phyloP scores from a whole-genome alignment of 495 filamentous ascomycete species.

The Symbiotaphrina buchneri region DNA sequence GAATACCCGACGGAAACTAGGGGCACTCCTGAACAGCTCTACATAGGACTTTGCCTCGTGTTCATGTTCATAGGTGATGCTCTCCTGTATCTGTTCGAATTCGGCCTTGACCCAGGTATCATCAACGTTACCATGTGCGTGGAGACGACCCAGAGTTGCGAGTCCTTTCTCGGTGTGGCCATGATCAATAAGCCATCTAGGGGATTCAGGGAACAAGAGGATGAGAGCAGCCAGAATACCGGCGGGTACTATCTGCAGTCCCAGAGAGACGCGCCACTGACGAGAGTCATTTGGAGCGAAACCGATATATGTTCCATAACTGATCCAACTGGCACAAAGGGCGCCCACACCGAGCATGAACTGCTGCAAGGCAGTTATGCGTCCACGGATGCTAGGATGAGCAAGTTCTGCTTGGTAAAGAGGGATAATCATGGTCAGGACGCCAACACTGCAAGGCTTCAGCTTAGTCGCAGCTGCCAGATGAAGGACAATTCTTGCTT shows the following conservation, averaged over 20 bases:
- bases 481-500: too few species aligned
- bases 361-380: constrained; percentile 32
- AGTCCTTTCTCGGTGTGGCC: constrained; percentile 26
- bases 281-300: constrained; percentile 12
- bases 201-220: constrained; percentile 32
- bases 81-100: constrained; percentile 42
- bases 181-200: constrained; percentile 37
- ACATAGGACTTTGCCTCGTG: constrained; percentile 44
- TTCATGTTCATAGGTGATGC: constrained; percentile 30
- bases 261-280: constrained; percentile 33
- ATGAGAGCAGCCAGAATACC: constrained; percentile 28
- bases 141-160: constrained; percentile 30
- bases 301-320: constrained; percentile 10
- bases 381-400: constrained; percentile 13
- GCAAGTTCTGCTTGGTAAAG: constrained; percentile 11
- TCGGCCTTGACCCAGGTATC: constrained; percentile 42
- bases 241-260: constrained; percentile 34
- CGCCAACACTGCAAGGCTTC: too few species aligned
- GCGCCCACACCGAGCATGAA: constrained; percentile 37
- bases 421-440: constrained; percentile 10
- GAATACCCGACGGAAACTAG: constrained; percentile 45
- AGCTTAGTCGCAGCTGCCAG: too few species aligned
- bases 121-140: constrained; percentile 28
- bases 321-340: constrained; percentile 14
- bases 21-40: constrained; percentile 39